A percentile compares a stretch with the other conserved stretches of the same genome.
phyloP scores from a whole-genome alignment of 164 flowering plant genomes.

The Vitis rupestris region DNA sequence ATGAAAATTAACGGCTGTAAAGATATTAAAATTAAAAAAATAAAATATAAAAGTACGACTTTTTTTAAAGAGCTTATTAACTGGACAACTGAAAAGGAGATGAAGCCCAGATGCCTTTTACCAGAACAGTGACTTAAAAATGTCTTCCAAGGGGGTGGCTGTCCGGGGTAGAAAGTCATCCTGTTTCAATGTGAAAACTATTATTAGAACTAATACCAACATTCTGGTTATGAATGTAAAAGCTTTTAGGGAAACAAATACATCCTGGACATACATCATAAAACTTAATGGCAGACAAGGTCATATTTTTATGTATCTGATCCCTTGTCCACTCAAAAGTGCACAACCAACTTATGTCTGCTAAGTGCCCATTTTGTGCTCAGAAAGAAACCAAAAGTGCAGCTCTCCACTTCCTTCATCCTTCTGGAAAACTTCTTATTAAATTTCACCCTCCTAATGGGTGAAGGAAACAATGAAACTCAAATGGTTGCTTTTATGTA shows the following conservation, averaged over 20 bases:
- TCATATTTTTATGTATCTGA: too few relatives aligned
- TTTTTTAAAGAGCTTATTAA: neutral
- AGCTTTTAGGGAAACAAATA: neutral
- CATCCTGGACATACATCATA: neutral
- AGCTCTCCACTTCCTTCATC: too few relatives aligned
- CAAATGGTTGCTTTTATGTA: too few relatives aligned
- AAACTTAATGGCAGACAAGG: too few relatives aligned
- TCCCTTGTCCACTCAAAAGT: too few relatives aligned
- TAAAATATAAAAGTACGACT: neutral
- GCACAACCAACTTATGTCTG: too few relatives aligned
- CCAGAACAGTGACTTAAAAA: slow-evolving; percentile 96
- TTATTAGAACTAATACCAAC: neutral
- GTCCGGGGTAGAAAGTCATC: slow-evolving; percentile 99
- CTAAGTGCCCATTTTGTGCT: too few relatives aligned
- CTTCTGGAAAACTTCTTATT: too few relatives aligned
- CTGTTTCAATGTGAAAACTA: slow-evolving; percentile 39
- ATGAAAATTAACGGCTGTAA: neutral
- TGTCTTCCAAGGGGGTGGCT: slow-evolving; percentile 87
- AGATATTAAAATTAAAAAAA: neutral
- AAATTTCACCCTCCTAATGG: too few relatives aligned
- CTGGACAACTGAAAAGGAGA: slow-evolving; percentile 4
- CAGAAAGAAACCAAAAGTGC: too few relatives aligned
- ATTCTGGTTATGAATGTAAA: neutral
- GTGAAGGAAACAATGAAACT: too few relatives aligned
- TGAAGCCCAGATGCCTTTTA: slow-evolving; percentile 29